Evolutionary conservation across 306 rosid genomes (phyloP).

Genomic region (Ceratonia siliqua): DNA sequence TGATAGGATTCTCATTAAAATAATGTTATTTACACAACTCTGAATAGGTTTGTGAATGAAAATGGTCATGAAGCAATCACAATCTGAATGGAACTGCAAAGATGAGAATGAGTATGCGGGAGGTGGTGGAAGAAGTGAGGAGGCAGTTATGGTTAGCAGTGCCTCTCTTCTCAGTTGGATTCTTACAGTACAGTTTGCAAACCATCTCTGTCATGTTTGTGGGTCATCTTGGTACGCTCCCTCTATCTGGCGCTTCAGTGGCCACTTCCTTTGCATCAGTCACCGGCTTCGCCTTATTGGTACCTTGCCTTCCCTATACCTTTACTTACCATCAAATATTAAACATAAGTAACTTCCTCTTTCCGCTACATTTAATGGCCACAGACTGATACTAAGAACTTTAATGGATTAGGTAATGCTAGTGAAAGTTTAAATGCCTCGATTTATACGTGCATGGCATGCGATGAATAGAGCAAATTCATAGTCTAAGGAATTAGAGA

Average conservation of each 20-base stretch:
- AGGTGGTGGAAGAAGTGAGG: conserved; percentile 31
- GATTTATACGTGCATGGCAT: too few species aligned
- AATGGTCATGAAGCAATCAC: not conserved
- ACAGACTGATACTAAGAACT: too few species aligned
- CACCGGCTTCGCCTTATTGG: conserved; percentile 42
- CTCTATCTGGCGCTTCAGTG: conserved; percentile 44
- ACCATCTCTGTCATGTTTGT: conserved; percentile 36
- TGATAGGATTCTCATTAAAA: not conserved
- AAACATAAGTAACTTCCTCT: too few species aligned
- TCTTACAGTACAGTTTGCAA: conserved; percentile 31
- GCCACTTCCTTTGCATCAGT: conserved; percentile 42
- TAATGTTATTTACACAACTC: not conserved
- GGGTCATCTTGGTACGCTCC: conserved; percentile 36
- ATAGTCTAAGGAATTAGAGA: too few species aligned
- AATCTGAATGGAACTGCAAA: not conserved
- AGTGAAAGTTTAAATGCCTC: too few species aligned
- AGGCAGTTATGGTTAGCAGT: conserved; percentile 30
- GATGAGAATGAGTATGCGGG: not conserved
- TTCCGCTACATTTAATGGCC: too few species aligned
- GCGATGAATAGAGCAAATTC: too few species aligned
- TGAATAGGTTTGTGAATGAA: not conserved
- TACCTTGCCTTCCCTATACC: not conserved
- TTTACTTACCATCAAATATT: not conserved
- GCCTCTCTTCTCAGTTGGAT: conserved; percentile 33
- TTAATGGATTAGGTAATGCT: too few species aligned